Evolutionary conservation across 495 filamentous ascomycete species (phyloP).

Genomic region (Wilcoxina mikolae): DNA sequence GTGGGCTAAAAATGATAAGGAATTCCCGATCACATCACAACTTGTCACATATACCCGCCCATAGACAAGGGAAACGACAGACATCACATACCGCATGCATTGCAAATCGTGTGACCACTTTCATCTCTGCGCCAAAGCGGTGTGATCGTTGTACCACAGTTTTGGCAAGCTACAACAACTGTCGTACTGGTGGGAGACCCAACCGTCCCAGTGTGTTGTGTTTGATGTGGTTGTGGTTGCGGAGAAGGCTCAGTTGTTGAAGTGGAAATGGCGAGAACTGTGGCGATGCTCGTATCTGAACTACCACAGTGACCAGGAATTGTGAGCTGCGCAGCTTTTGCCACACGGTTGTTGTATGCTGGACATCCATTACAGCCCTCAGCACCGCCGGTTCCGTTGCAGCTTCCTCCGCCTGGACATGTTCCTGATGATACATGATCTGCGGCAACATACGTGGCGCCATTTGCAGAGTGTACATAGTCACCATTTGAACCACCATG

Average conservation of each 20-base stretch:
- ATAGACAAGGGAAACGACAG: conserved; percentile 7
- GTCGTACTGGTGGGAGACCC: conserved; percentile 40
- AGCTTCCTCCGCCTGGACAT: conserved; percentile 87
- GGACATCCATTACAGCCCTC: conserved; percentile 92
- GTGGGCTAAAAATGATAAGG: neutral
- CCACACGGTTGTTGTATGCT: conserved; percentile 90
- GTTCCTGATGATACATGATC: conserved; percentile 62
- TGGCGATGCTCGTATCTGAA: conserved; percentile 15
- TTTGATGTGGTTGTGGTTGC: conserved; percentile 17
- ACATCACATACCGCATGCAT: conserved; percentile 73
- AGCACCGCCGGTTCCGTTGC: conserved; percentile 94
- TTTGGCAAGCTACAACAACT: conserved; percentile 84
- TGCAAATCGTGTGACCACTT: conserved; percentile 91
- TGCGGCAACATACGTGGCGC: conserved; percentile 63
- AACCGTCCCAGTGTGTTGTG: conserved; percentile 22
- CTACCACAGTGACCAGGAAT: conserved; percentile 23
- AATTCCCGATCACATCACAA: conserved; percentile 12
- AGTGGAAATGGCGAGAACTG: conserved; percentile 14
- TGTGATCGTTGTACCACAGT: conserved; percentile 93
- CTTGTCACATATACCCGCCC: neutral
- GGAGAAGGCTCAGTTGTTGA: conserved; percentile 31
- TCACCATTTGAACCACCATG: conserved; percentile 13
- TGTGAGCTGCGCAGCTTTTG: conserved; percentile 63
- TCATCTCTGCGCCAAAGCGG: conserved; percentile 93
- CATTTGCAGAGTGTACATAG: conserved; percentile 38